A percentile compares a stretch with the other conserved stretches of the same genome.
These are phyloP conservation scores for Fusarium sp. DNA, from an alignment of 2,329 filamentous ascomycete species.

Conservation along the genomic window DNA sequence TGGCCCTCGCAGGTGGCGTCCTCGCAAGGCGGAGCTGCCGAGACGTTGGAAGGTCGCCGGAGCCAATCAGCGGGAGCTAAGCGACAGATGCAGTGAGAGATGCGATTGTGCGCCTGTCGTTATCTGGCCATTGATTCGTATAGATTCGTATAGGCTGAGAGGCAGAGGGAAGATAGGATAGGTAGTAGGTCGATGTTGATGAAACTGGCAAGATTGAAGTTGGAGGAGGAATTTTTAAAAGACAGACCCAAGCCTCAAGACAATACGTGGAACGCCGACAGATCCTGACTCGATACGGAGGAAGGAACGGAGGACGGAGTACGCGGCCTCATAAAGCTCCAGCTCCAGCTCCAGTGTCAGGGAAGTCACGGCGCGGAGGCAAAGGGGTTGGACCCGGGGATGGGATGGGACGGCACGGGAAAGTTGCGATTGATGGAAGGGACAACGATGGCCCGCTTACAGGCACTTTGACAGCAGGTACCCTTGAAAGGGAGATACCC, in stretches of 20 bases:
- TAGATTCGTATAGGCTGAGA: constrained; percentile 11
- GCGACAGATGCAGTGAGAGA: constrained; percentile 12
- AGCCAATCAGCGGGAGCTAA: constrained; percentile 22
- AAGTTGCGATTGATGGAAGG: constrained; percentile 30
- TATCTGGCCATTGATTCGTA: constrained; percentile 23
- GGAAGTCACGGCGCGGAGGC: constrained; percentile 4
- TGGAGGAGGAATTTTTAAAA: not conserved
- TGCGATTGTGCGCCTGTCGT: constrained; percentile 5
- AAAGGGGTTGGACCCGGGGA: not conserved
- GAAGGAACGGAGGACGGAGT: constrained; percentile 31
- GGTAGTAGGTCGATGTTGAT: constrained; percentile 13
- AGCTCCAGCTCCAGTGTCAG: not conserved
- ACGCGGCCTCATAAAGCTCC: constrained; percentile 19
- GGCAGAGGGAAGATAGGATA: constrained; percentile 3
- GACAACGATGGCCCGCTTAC: constrained; percentile 18
- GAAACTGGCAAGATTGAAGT: not conserved
- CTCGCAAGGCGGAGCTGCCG: constrained; percentile 35
- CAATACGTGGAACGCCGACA: constrained; percentile 38
- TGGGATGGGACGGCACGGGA: not conserved
- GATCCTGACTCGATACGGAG: constrained; percentile 25
- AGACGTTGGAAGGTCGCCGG: constrained; percentile 10
- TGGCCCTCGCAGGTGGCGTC: constrained; percentile 26
- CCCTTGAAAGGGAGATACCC: constrained; percentile 19
- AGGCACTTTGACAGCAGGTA: constrained; percentile 14
- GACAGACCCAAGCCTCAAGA: constrained; percentile 15